A percentile compares a stretch with the other conserved stretches of the same genome.
These are phyloP conservation scores for Hygrophorus russula DNA, from an alignment of 768 basidiomycete species.

Conservation along the genomic window DNA sequence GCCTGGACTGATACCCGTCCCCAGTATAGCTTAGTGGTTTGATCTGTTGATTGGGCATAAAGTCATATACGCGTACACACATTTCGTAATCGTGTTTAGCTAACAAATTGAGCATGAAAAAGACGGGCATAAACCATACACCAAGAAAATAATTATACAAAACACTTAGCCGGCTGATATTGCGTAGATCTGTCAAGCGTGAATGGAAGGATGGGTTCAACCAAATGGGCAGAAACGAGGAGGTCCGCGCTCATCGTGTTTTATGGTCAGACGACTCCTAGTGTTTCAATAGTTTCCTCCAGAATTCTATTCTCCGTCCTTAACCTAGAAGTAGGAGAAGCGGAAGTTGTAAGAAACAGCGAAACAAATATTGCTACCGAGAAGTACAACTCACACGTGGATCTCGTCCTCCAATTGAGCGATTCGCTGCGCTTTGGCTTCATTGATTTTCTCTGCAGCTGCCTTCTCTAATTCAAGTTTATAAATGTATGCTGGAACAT, in stretches of 20 bases:
- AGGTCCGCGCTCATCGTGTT: not conserved
- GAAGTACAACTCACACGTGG: conserved; percentile 12
- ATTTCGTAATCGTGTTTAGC: too few relatives aligned
- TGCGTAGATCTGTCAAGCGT: too few relatives aligned
- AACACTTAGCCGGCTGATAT: too few relatives aligned
- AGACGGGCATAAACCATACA: too few relatives aligned
- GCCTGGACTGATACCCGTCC: too few relatives aligned
- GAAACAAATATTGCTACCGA: not conserved
- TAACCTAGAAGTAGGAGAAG: not conserved
- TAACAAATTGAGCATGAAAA: too few relatives aligned
- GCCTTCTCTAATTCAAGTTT: conserved; percentile 27
- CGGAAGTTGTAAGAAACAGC: not conserved
- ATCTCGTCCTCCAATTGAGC: conserved; percentile 17
- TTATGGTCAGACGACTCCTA: not conserved
- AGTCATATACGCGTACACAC: too few relatives aligned
- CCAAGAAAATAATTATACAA: too few relatives aligned
- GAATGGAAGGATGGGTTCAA: too few relatives aligned
- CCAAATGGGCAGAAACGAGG: not conserved
- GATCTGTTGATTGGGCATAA: too few relatives aligned
- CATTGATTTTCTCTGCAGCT: conserved; percentile 24
- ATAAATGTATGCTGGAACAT: conserved; percentile 18
- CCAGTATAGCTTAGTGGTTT: too few relatives aligned
- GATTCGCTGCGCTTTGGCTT: conserved; percentile 22
- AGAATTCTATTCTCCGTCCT: not conserved
- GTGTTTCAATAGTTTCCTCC: not conserved